Evolutionary conservation across 2,329 filamentous ascomycete genomes (phyloP), one percentile per base, ranked within the genome.

Genomic region (Botryosphaeria dothidea): DNA sequence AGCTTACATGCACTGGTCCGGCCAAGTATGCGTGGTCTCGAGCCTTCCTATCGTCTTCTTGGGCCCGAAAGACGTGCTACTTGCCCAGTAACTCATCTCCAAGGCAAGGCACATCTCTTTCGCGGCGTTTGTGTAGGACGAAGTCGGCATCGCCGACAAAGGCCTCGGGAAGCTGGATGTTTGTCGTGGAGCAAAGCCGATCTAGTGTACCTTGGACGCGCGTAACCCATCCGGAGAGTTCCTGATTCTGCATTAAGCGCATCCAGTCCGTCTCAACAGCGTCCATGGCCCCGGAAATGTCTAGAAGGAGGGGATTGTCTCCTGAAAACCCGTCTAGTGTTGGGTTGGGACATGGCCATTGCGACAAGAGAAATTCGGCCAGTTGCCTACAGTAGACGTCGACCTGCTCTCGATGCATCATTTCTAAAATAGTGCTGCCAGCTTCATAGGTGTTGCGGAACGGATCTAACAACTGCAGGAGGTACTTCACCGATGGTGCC

Each of bases 251-350:
- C n/a, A 75, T 79, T 0, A 85, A 69, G 0, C 81, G 78, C 9
- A 72, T 66, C 84, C 84, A 88, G 56, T 85, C 81, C 0, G 77
- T 76, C 0, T 68, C 66, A 17, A 87, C 70, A 0, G 71, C 68
- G 0, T 74, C 67, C 1, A 85, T 45, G 3, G 82, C 83, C 7
- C 71, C 66, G 0, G 66, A 38, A 2, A 84, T 66, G 0, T 71
- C 51, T 1, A 87, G 27, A 3, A 79, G 56, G 3, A 51, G 45
- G 3, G 57, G n/a, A 3, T 0, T 8, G 4, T 23, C 8, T 19
- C 19, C 21, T 9, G 19, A 3, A 23, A 46, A n/a, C 9, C 19
- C 19, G 3, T 34, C 49, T 3, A 56, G 1, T 2, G 49, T 29
- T 29, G 2, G 78, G 4, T 74, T 69, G 0, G 66, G n/a, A 49